Evolutionary conservation across 2,329 filamentous ascomycete species (phyloP), one percentile per base, ranked within the genome.

Genomic region (Geoglossum cookeanum): DNA sequence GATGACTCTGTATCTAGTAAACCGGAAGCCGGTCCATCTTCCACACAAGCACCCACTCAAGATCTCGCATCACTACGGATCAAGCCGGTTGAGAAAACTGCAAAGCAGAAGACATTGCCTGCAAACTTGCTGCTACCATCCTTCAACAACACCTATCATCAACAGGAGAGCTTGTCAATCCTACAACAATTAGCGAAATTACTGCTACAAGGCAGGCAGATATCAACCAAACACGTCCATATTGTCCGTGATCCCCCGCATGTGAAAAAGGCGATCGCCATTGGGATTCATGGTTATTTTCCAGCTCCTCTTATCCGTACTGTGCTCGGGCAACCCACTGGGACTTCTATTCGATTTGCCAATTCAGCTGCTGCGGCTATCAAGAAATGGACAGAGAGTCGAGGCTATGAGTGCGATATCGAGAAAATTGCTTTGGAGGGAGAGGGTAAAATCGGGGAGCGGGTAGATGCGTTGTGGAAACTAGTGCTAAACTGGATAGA

Each of bases 381-480:
- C 63, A 79, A 84, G 58, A 78, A 83, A 59, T 98, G 90, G 87
- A 80, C 87, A 0, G 80, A 87, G 56, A 74, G 74, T 11, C 80
- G 87, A 61, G 84, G 85, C 0, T 88, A 83, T 59, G 72, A 76
- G 1, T 85, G 89, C 60, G 85, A 94, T 63, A 87, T 98, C 57
- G 89, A 96, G 65, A 96, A 94, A 67, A 86, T 97, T 13, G 88
- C 91, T 0, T 76, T 98, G 0, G 92, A 98, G 70, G 91, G 91
- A 27, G 92, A 98, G 70, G 92, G 92, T 29, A 88, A 87, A 67
- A 92, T 98, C 52, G 79, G 79, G 2, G 90, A 97, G 61, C 79
- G 92, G 5, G 88, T 97, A 1, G 86, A 94, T 60, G 86, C 94
- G 44, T 72, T 98, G 5, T 98, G 92, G 92, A 94, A 91, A 69